Base-by-base conservation (phyloP, 2,329 filamentous ascomycete genomes). In the Phialophora chinensis region DNA sequence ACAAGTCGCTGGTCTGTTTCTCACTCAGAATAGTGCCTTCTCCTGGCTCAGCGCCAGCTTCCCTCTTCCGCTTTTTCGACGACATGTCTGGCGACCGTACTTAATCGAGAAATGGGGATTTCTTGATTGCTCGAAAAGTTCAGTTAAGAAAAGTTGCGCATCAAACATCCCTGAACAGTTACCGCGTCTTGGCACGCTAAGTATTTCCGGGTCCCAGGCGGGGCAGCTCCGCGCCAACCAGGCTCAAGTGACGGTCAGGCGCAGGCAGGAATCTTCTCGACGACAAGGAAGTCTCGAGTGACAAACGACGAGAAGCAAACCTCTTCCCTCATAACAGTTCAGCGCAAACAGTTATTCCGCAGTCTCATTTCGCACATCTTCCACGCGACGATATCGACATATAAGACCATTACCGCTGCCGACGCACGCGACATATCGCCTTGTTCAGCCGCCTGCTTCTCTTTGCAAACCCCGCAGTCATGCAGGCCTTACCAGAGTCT, bases 401-500 rank as follows among this genome's bases (percentile, higher is more conserved):
- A 14, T 25, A n/a, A 33, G 17, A 50, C 11, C n/a, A 29, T 31
- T 35, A 29, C 31, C 20, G 5, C 38, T n/a, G 31, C 47, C 31
- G 38, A 47, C 47, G 60, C 66, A 66, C 66, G 59, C 66, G 61
- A 67, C 53, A 42, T 6, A 38, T 61, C 49, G 23, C 49, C 47
- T 52, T 61, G 59, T 52, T 53, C 57, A 67, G 54, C 50, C 54
- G 52, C 52, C 29, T 57, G 4, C 31, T 33, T 27, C 42, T 44
- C 27, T 38, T 52, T 42, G 23, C 42, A 23, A 50, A 44, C 72
- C 80, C 72, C 59, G 88, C 88, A 72, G 80, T 72, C 57, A 89
- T 89, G 87, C 86, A 88, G 78, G 85, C 86, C 66, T 82, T 89
- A 74, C 86, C 87, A 55, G 86, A 88, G 72, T 82, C 91, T 73